Conservation (phyloP, 352 stramenopile species). For the Pythium sukuiense region DNA sequence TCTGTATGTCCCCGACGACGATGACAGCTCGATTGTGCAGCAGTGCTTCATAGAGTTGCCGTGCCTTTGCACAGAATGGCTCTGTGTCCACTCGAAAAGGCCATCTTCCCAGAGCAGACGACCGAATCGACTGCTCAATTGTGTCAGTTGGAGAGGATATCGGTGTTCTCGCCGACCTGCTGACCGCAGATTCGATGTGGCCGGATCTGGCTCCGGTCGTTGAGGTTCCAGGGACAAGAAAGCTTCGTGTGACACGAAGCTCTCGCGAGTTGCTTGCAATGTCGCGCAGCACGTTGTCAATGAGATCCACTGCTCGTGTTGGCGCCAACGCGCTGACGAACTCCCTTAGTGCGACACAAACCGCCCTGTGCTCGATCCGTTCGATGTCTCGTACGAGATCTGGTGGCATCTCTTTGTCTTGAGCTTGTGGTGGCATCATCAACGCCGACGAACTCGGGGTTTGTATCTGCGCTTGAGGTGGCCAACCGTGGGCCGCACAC, state of each 20-base stretch:
- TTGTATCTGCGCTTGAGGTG: constrained; percentile 5
- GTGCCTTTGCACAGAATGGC: constrained; percentile 35
- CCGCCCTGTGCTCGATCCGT: constrained; percentile 38
- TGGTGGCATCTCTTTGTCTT: constrained; percentile 15
- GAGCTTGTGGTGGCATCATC: neutral
- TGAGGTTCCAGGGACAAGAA: constrained; percentile 2
- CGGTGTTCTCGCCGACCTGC: neutral
- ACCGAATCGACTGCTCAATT: neutral
- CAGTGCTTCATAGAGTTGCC: constrained; percentile 50
- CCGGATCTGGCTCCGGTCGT: neutral
- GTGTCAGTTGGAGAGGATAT: neutral
- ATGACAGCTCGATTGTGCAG: constrained; percentile 30
- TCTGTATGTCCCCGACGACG: constrained; percentile 41
- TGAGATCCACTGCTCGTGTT: constrained; percentile 24
- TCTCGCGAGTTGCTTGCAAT: constrained; percentile 34
- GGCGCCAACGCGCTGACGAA: constrained; percentile 26
- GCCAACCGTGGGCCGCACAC: constrained; percentile 21
- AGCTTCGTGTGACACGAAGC: constrained; percentile 28
- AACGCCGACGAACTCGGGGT: neutral
- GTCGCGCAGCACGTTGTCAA: constrained; percentile 50
- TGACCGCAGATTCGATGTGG: neutral
- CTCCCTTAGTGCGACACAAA: constrained; percentile 46
- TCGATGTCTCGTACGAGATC: constrained; percentile 32
- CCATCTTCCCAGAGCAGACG: neutral
- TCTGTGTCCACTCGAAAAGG: neutral